These are phyloP conservation scores for Hypoxylon subgilvum DNA, from an alignment of 495 filamentous ascomycete species.

Conservation along the genomic window DNA sequence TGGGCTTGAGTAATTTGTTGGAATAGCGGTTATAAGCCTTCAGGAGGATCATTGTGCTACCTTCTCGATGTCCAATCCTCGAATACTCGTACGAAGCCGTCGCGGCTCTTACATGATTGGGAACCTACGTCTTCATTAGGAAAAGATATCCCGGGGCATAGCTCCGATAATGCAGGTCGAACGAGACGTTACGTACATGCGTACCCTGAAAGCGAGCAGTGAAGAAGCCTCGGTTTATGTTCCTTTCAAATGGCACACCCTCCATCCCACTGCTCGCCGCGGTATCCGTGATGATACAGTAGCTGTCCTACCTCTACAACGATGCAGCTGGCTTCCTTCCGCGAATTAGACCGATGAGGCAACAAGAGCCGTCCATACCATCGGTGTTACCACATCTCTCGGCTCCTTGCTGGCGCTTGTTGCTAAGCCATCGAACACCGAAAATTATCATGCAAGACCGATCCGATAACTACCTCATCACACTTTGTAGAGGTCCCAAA, in stretches of 20 bases:
- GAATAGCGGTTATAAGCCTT: slow-evolving; percentile 4
- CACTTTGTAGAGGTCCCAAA: slow-evolving; percentile 10
- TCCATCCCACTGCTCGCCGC: slow-evolving; percentile 24
- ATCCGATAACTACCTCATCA: slow-evolving; percentile 14
- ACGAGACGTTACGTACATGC: slow-evolving; percentile 11
- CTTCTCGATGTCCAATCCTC: not conserved
- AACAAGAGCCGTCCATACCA: not conserved
- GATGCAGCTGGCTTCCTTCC: slow-evolving; percentile 16
- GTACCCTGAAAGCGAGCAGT: not conserved
- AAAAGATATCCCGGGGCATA: not conserved
- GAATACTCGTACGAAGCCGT: not conserved
- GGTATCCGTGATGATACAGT: slow-evolving; percentile 14
- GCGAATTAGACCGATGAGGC: slow-evolving; percentile 24
- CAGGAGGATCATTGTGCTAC: slow-evolving; percentile 4
- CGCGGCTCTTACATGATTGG: slow-evolving; percentile 5
- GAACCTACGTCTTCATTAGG: not conserved
- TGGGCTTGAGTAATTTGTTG: slow-evolving; percentile 4
- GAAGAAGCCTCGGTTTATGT: not conserved
- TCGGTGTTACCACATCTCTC: slow-evolving; percentile 26
- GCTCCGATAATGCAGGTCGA: slow-evolving; percentile 9
- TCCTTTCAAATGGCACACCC: slow-evolving; percentile 7
- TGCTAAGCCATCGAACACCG: slow-evolving; percentile 7
- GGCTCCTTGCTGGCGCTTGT: slow-evolving; percentile 6
- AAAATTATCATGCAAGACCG: slow-evolving; percentile 8
- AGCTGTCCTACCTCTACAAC: slow-evolving; percentile 14